A percentile compares a stretch with the other conserved stretches of the same genome.
Conservation (phyloP, 2,329 filamentous ascomycete species). For the Elsinoe ampelina region DNA sequence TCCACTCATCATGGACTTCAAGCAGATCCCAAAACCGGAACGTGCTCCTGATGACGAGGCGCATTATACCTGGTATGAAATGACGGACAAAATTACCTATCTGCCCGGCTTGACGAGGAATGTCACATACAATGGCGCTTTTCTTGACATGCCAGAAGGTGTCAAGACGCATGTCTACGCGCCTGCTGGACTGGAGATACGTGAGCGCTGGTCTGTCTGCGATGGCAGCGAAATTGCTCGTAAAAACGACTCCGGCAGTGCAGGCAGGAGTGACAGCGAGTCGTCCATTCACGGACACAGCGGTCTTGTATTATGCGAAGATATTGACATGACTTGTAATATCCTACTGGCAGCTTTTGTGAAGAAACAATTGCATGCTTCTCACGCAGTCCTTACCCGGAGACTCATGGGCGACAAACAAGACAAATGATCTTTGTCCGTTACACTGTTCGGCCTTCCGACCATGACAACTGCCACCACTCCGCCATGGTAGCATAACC, state of each 20-base stretch:
- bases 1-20: constrained; percentile 8
- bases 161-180: constrained; percentile 9
- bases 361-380: constrained; percentile 9
- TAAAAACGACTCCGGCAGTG: neutral
- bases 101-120: constrained; percentile 2
- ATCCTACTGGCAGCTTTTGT: constrained; percentile 4
- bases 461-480: too few species aligned
- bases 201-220: constrained; percentile 5
- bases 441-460: too few species aligned
- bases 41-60: constrained; percentile 6
- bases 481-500: too few species aligned
- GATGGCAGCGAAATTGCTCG: neutral
- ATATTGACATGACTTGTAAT: constrained; percentile 12
- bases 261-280: neutral
- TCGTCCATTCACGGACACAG: neutral
- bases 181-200: constrained; percentile 10
- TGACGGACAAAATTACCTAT: constrained; percentile 13
- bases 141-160: constrained; percentile 9
- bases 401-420: neutral
- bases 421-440: neutral
- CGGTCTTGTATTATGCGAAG: neutral
- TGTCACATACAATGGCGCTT: constrained; percentile 9
- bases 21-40: neutral
- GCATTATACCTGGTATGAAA: constrained; percentile 11
- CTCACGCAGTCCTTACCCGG: constrained; percentile 4